phyloP scores from a whole-genome alignment of 257 asterid species.

The Penstemon davidsonii region DNA sequence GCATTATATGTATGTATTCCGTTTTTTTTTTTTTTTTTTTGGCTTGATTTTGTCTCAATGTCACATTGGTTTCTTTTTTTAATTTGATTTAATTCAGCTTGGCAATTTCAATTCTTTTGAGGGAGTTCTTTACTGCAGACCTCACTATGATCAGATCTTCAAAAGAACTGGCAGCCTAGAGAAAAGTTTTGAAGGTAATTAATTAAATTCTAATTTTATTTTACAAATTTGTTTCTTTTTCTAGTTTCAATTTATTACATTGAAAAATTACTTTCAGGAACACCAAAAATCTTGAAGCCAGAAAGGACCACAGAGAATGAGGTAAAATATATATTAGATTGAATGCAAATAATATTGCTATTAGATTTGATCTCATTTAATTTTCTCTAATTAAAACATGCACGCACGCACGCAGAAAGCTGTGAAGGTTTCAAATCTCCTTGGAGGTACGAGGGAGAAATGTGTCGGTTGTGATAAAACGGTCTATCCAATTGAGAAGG shows the following conservation, averaged over 20 bases:
- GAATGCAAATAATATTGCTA: too few relatives aligned
- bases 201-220: neutral
- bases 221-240: neutral
- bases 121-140: conserved; percentile 74
- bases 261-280: conserved; percentile 40
- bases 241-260: neutral
- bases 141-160: conserved; percentile 71
- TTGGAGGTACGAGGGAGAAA: conserved; percentile 70
- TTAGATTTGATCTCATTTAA: neutral
- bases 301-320: conserved; percentile 54
- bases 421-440: conserved; percentile 53
- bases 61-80: neutral
- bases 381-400: neutral
- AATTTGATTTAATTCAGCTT: conserved; percentile 41
- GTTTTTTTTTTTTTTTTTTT: neutral
- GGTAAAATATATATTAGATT: conserved; percentile 32
- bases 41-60: neutral
- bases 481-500: conserved; percentile 78
- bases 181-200: conserved; percentile 70
- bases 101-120: conserved; percentile 78
- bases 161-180: conserved; percentile 85
- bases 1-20: neutral
- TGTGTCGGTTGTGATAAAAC: conserved; percentile 65
- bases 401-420: conserved; percentile 42
- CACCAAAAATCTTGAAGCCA: conserved; percentile 53